Conservation (phyloP, 306 rosid species). For the Prunus mira region DNA sequence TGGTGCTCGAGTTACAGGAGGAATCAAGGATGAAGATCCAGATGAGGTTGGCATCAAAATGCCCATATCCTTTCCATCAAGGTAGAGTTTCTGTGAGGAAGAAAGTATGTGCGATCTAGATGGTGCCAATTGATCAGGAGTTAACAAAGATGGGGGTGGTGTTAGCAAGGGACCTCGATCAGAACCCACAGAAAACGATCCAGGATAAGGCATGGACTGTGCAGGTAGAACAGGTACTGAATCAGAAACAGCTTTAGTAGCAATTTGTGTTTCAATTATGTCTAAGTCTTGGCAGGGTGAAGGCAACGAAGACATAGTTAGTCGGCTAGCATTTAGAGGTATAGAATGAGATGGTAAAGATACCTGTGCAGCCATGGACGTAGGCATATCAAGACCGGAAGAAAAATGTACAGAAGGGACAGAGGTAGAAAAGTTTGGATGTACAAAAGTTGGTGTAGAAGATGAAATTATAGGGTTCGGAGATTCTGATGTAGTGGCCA, state of each 20-base stretch:
- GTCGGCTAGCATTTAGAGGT: conserved; percentile 21
- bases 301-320: conserved; percentile 30
- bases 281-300: conserved; percentile 35
- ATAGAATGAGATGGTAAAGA: conserved; percentile 34
- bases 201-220: conserved; percentile 32
- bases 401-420: conserved; percentile 30
- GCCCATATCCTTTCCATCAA: conserved; percentile 27
- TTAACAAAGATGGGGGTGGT: conserved; percentile 37
- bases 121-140: conserved; percentile 37
- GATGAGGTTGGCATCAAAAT: conserved; percentile 24
- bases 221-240: conserved; percentile 32
- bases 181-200: conserved; percentile 38
- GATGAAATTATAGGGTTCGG: conserved; percentile 35
- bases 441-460: conserved; percentile 35
- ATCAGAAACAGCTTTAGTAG: conserved; percentile 33
- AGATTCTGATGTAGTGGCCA: conserved; percentile 30
- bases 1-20: conserved; percentile 45
- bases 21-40: conserved; percentile 31
- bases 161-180: conserved; percentile 40
- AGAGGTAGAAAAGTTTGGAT: conserved; percentile 31
- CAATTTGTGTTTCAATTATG: conserved; percentile 30
- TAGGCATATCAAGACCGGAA: conserved; percentile 34
- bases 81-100: conserved; percentile 29
- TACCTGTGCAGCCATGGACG: conserved; percentile 33
- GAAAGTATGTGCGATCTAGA: conserved; percentile 31